Percentiles rank a stretch among this genome's conserved stretches.
Conservation (phyloP, 768 basidiomycete species). For the Leucogyrophana mollusca region DNA sequence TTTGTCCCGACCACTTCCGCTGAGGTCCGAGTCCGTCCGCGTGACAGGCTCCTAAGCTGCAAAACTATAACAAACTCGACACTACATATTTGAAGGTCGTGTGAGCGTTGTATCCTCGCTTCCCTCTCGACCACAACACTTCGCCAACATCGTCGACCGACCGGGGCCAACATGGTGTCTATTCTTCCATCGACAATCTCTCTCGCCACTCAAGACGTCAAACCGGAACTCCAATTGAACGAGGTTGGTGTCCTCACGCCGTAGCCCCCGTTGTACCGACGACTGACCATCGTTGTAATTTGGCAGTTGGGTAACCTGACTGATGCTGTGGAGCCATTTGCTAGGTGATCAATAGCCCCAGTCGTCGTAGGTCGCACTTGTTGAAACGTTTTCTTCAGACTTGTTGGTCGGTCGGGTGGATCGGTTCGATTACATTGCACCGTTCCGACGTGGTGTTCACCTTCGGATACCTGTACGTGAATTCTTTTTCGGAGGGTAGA, state of each 20-base stretch:
- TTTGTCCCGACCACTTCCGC: constrained; percentile 11
- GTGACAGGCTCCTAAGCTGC: constrained; percentile 5
- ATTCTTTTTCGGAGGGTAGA: background rate
- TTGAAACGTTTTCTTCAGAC: constrained; percentile 28
- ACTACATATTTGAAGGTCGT: constrained; percentile 10
- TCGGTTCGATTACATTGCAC: constrained; percentile 61
- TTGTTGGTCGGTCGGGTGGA: constrained; percentile 46
- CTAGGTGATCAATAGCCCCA: constrained; percentile 38
- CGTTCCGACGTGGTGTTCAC: constrained; percentile 64
- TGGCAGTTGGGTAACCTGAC: constrained; percentile 49
- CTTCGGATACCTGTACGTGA: constrained; percentile 55
- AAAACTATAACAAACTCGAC: background rate
- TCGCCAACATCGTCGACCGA: constrained; percentile 13
- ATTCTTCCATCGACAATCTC: constrained; percentile 19
- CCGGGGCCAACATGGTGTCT: constrained; percentile 26
- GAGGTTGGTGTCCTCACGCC: constrained; percentile 31
- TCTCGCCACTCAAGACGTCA: constrained; percentile 1
- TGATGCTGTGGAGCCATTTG: constrained; percentile 62
- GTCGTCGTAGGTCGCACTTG: constrained; percentile 1
- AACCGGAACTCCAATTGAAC: constrained; percentile 30
- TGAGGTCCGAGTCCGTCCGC: constrained; percentile 14
- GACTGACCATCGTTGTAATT: constrained; percentile 3
- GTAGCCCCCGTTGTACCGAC: constrained; percentile 2
- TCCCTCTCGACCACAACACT: constrained; percentile 1
- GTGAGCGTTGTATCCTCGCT: constrained; percentile 9